Conservation (phyloP, 805 yeast species). For the Saturnispora serradocipensis region DNA sequence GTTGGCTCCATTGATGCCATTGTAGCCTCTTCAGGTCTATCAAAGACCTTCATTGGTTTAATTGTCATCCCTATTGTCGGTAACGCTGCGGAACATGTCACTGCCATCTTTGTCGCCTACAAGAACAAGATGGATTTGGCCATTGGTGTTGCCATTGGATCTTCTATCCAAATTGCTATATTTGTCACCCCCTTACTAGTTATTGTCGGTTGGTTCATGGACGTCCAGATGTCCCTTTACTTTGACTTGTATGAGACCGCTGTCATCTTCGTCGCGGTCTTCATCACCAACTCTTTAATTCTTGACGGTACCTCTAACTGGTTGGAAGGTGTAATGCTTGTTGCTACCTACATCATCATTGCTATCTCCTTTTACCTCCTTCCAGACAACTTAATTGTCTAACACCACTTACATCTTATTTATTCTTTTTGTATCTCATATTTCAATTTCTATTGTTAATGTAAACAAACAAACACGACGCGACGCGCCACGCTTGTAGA, state of each 20-base stretch:
- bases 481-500: neutral
- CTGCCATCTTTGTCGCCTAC: conserved; percentile 90
- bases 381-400: conserved; percentile 45
- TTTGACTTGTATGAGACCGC: conserved; percentile 93
- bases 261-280: conserved; percentile 80
- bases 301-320: conserved; percentile 94
- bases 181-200: conserved; percentile 96
- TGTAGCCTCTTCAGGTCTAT: conserved; percentile 74
- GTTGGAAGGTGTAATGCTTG: conserved; percentile 91
- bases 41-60: conserved; percentile 92
- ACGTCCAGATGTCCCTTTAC: conserved; percentile 85
- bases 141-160: conserved; percentile 92
- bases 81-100: conserved; percentile 97
- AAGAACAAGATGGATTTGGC: conserved; percentile 97
- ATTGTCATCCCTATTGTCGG: conserved; percentile 95
- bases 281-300: conserved; percentile 77
- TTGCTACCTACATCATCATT: conserved; percentile 77
- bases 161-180: conserved; percentile 88
- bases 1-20: conserved; percentile 90
- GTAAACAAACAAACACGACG: neutral
- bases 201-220: conserved; percentile 83
- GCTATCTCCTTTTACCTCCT: conserved; percentile 86
- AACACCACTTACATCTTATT: neutral
- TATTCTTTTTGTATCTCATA: neutral
- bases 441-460: neutral